Evolutionary conservation across 2,329 filamentous ascomycete species (phyloP).

Genomic region (Claviceps monticola): DNA sequence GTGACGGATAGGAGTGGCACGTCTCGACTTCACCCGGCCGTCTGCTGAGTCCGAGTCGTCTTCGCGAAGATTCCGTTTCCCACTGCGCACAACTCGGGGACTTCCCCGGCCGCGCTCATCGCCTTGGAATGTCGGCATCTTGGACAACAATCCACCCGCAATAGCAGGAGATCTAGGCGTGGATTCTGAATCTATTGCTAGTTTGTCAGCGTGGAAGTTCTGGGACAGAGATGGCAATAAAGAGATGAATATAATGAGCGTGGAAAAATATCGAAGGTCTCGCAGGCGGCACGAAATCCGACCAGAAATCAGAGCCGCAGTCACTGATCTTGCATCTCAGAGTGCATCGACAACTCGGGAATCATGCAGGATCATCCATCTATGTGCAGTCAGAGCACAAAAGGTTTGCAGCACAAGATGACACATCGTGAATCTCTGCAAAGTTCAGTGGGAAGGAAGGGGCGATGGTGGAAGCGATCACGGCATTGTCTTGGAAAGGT

Average conservation of each 20-base stretch:
- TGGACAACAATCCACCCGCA: background rate
- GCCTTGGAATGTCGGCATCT: background rate
- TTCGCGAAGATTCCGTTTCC: constrained; percentile 17
- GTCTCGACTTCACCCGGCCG: constrained; percentile 19
- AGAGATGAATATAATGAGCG: background rate
- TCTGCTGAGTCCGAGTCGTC: constrained; percentile 7
- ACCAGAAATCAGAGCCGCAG: background rate
- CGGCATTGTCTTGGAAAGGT: background rate
- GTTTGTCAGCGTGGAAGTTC: background rate
- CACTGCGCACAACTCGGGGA: constrained; percentile 12
- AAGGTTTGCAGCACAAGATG: background rate
- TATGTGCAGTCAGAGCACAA: background rate
- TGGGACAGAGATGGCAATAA: background rate
- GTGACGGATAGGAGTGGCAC: constrained; percentile 14
- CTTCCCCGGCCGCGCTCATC: constrained; percentile 2
- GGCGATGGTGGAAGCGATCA: background rate
- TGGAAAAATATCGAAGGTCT: background rate
- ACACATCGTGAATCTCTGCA: background rate
- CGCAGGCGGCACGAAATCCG: background rate
- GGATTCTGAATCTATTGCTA: background rate
- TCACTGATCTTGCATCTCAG: background rate
- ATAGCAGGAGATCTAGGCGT: background rate
- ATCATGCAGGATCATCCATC: background rate
- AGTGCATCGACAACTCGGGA: background rate
- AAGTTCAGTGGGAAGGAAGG: background rate